phyloP scores from a whole-genome alignment of 768 basidiomycete genomes.

The Rubroboletus pulcherrimus region DNA sequence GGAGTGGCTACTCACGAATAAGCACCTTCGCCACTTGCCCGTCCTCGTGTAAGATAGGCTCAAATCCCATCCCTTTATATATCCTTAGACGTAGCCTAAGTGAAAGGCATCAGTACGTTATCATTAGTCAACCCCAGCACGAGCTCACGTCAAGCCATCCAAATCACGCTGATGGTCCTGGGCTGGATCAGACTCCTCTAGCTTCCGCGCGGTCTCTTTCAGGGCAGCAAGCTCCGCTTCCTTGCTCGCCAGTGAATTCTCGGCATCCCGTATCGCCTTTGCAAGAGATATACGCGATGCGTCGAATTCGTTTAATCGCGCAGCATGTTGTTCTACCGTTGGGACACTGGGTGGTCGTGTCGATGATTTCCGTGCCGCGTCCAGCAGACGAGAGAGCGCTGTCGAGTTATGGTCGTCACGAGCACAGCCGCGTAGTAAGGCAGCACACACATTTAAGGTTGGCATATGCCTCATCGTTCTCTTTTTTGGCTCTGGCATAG shows the following conservation, averaged over 20 bases:
- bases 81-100: constrained; percentile 62
- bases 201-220: constrained; percentile 55
- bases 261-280: constrained; percentile 72
- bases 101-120: constrained; percentile 2
- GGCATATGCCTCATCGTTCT: constrained; percentile 62
- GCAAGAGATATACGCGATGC: constrained; percentile 57
- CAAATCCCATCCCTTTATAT: constrained; percentile 70
- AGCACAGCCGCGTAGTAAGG: neutral
- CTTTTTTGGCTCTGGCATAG: constrained; percentile 57
- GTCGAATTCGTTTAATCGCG: constrained; percentile 63
- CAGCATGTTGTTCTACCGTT: constrained; percentile 57
- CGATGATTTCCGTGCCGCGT: constrained; percentile 67
- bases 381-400: constrained; percentile 65
- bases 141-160: constrained; percentile 61
- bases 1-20: constrained; percentile 48
- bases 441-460: constrained; percentile 55
- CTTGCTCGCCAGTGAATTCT: constrained; percentile 59
- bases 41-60: constrained; percentile 55
- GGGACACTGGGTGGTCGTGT: constrained; percentile 68
- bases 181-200: constrained; percentile 72
- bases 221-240: constrained; percentile 68
- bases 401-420: neutral
- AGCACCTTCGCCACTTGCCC: constrained; percentile 57
- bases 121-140: neutral
- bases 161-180: constrained; percentile 66